These are phyloP conservation scores for Boechera stricta DNA, from an alignment of 345 rosid species.

Conservation along the genomic window DNA sequence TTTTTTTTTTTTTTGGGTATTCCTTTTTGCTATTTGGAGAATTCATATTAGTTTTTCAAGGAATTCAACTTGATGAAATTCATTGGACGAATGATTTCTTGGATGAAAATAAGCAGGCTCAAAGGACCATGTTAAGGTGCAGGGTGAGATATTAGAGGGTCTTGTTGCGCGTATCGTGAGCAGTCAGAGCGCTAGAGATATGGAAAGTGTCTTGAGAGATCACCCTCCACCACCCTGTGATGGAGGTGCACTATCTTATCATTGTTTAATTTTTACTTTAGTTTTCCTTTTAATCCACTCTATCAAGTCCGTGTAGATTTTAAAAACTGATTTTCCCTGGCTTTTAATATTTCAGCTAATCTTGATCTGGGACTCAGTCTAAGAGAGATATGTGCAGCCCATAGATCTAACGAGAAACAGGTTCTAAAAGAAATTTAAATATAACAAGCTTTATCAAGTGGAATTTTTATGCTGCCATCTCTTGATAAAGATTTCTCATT, in stretches of 20 bases:
- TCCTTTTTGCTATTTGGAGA: not conserved
- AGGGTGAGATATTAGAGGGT: constrained; percentile 98
- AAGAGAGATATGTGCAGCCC: constrained; percentile 85
- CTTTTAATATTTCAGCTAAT: constrained; percentile 54
- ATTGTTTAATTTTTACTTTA: constrained; percentile 4
- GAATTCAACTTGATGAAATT: constrained; percentile 3
- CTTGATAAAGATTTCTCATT: constrained; percentile 27
- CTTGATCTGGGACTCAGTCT: constrained; percentile 83
- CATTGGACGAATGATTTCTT: constrained; percentile 17
- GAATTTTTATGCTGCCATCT: constrained; percentile 7
- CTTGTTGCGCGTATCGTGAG: constrained; percentile 96
- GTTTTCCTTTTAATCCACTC: constrained; percentile 17
- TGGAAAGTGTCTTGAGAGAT: constrained; percentile 76
- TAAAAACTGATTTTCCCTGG: not conserved
- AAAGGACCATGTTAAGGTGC: constrained; percentile 77
- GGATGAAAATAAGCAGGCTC: constrained; percentile 59
- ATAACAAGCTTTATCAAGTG: constrained; percentile 11
- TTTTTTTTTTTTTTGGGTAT: not conserved
- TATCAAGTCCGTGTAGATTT: constrained; percentile 12
- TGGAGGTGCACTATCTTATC: constrained; percentile 60
- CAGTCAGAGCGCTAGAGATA: constrained; percentile 73
- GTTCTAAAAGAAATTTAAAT: constrained; percentile 43
- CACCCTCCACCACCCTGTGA: constrained; percentile 66
- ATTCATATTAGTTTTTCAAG: constrained; percentile 10
- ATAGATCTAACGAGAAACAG: constrained; percentile 92